Percentiles rank a stretch among this genome's conserved stretches.
phyloP scores from a whole-genome alignment of 768 basidiomycete genomes.

The Suillus placidus region DNA sequence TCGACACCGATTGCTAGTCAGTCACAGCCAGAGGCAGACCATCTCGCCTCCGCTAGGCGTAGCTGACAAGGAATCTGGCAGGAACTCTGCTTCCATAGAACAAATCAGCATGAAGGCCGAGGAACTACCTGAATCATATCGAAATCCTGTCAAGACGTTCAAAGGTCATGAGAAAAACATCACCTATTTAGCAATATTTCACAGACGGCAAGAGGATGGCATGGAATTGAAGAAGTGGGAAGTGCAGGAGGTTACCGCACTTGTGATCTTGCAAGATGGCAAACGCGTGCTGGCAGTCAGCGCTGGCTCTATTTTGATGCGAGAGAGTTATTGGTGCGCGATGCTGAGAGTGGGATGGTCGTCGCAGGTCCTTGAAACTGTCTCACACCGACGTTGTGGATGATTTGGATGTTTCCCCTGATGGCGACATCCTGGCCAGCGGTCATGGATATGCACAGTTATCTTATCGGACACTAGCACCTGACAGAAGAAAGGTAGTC shows the following conservation, averaged over 20 bases:
- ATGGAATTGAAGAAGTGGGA: background rate
- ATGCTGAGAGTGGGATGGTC: background rate
- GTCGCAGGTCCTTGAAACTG: background rate
- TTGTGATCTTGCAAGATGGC: no score
- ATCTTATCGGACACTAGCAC: background rate
- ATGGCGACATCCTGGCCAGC: background rate
- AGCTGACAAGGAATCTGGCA: no score
- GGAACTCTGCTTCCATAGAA: no score
- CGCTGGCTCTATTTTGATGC: background rate
- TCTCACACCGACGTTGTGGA: background rate
- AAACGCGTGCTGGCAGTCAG: background rate
- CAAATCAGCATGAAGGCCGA: no score
- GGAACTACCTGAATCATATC: no score
- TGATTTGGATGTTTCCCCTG: background rate
- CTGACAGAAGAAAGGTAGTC: background rate
- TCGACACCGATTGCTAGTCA: no score
- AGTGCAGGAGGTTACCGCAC: background rate
- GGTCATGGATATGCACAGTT: background rate
- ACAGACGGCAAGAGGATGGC: background rate
- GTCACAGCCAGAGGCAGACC: no score
- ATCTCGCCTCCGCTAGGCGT: no score
- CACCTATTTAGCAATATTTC: background rate
- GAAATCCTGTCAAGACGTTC: no score
- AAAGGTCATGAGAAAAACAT: no score
- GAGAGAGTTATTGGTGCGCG: background rate